phyloP scores from a whole-genome alignment of 306 rosid genomes.

The Castanopsis chinensis region DNA sequence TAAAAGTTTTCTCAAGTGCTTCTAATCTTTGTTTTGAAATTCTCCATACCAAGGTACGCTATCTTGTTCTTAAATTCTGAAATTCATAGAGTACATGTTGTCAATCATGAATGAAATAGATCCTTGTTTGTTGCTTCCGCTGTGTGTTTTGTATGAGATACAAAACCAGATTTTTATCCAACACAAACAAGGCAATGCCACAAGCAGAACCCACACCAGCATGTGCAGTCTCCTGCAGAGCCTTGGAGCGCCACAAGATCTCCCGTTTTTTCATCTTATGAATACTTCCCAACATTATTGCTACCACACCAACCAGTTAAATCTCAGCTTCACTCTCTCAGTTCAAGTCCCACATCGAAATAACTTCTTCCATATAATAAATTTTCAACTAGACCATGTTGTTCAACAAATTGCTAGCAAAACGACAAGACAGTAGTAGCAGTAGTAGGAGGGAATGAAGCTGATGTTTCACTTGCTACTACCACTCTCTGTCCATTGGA shows the following conservation, averaged over 20 bases:
- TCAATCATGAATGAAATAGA: too few relatives aligned
- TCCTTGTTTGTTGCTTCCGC: too few relatives aligned
- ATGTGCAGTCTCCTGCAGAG: conserved; percentile 3
- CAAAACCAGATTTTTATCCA: too few relatives aligned
- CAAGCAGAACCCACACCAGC: conserved; percentile 24
- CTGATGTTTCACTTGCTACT: conserved; percentile 67
- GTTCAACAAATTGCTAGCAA: neutral
- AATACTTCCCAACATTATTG: neutral
- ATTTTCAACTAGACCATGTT: neutral
- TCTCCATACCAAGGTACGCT: too few relatives aligned
- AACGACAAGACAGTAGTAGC: neutral
- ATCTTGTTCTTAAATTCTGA: too few relatives aligned
- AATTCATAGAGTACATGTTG: too few relatives aligned
- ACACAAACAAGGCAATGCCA: conserved; percentile 3
- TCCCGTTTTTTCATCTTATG: neutral
- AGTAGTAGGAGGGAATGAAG: conserved; percentile 11
- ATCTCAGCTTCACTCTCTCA: neutral
- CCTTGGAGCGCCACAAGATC: neutral
- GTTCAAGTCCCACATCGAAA: too few relatives aligned
- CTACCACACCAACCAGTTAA: neutral
- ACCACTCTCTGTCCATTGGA: conserved; percentile 67
- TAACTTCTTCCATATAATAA: too few relatives aligned
- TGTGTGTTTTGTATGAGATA: too few relatives aligned
- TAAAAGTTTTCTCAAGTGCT: too few relatives aligned
- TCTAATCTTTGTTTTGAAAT: too few relatives aligned